These are phyloP conservation scores for Silene conica DNA, from an alignment of 148 eudicot genomes.

Conservation along the genomic window DNA sequence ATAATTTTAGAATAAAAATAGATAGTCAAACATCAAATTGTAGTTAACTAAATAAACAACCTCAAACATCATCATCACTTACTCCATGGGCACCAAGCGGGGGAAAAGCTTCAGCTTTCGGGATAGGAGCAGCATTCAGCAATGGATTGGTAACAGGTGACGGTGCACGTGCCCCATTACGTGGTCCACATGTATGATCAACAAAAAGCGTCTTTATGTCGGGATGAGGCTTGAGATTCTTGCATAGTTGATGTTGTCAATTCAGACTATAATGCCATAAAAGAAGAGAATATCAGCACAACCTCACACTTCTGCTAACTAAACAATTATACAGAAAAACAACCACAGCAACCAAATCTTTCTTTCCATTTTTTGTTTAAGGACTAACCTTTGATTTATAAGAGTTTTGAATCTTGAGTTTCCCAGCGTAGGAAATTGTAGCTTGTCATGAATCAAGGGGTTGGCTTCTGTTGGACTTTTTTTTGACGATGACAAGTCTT, in stretches of 20 bases:
- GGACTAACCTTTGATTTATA: conserved; percentile 69
- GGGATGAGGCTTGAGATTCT: conserved; percentile 80
- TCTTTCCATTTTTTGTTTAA: not conserved
- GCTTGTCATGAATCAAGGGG: conserved; percentile 77
- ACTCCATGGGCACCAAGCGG: conserved; percentile 87
- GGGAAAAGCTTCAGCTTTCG: conserved; percentile 73
- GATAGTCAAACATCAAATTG: conserved; percentile 20
- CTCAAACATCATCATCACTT: conserved; percentile 26
- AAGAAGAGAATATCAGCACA: conserved; percentile 15
- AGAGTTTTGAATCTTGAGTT: conserved; percentile 72
- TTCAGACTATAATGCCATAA: conserved; percentile 23
- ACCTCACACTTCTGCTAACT: not conserved
- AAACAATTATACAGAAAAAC: not conserved
- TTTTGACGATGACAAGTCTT: too few species aligned
- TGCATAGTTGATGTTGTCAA: conserved; percentile 92
- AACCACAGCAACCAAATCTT: not conserved
- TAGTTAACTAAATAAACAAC: conserved; percentile 5
- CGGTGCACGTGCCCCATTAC: conserved; percentile 81
- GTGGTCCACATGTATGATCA: conserved; percentile 88
- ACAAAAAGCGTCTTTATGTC: conserved; percentile 90
- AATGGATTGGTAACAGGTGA: conserved; percentile 79
- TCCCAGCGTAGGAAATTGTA: conserved; percentile 66
- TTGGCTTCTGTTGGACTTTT: too few species aligned
- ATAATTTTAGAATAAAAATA: conserved; percentile 5
- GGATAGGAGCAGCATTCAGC: conserved; percentile 50